Percentiles rank a stretch among this genome's conserved stretches.
phyloP scores from a whole-genome alignment of 306 rosid genomes.

The Nissolia schottii region DNA sequence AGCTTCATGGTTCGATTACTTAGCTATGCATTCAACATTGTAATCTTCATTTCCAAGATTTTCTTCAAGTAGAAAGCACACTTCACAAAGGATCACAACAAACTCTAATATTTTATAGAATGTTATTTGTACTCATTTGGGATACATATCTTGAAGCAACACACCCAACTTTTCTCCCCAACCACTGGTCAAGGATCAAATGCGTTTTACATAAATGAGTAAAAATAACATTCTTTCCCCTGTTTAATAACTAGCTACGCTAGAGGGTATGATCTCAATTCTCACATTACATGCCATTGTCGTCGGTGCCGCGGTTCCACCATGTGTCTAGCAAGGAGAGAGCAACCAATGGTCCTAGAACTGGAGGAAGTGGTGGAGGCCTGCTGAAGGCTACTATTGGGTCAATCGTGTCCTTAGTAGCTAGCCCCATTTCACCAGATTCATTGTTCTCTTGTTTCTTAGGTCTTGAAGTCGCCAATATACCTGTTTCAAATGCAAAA shows the following conservation, averaged over 20 bases:
- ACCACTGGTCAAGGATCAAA: too few relatives aligned
- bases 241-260: background rate
- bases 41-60: slow-evolving; percentile 24
- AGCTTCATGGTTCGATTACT: slow-evolving; percentile 16
- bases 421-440: slow-evolving; percentile 27
- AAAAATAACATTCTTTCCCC: too few relatives aligned
- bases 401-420: slow-evolving; percentile 41
- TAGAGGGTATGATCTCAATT: background rate
- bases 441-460: slow-evolving; percentile 40
- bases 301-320: slow-evolving; percentile 34
- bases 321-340: slow-evolving; percentile 47
- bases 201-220: too few relatives aligned
- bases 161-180: too few relatives aligned
- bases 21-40: slow-evolving; percentile 23
- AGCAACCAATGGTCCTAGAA: slow-evolving; percentile 54
- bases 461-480: slow-evolving; percentile 30
- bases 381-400: slow-evolving; percentile 51
- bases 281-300: slow-evolving; percentile 29
- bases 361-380: slow-evolving; percentile 74
- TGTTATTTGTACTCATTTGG: too few relatives aligned
- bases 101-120: too few relatives aligned
- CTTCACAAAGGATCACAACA: background rate
- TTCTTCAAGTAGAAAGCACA: slow-evolving; percentile 36
- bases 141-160: too few relatives aligned
- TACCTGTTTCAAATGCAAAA: slow-evolving; percentile 35